Evolutionary conservation across 805 yeast genomes (phyloP), one percentile per base, ranked within the genome.

Genomic region (Pichia phayaonensis): DNA sequence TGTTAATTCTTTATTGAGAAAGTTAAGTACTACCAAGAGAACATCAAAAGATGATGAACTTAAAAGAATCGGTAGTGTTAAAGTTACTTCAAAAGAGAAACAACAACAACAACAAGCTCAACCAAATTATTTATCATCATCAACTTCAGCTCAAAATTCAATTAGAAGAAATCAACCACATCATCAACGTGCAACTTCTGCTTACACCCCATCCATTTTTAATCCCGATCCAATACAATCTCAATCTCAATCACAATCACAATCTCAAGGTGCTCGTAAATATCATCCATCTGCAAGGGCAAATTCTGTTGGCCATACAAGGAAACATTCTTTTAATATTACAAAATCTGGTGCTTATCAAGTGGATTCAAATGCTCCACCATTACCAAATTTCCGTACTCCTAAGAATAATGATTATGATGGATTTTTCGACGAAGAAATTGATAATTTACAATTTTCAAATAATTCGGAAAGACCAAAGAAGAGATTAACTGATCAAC

Each of bases 241-340:
- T 45, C 21, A 12, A n/a, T n/a, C 22, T 4, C 46, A 41, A n/a
- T 34, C 48, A 39, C 40, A 44, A 45, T 22, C 54, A 50, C 44
- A 57, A 51, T 26, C 31, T 12, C 5, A 40, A 23, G 24, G 42
- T 22, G 41, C 34, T 16, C 55, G 52, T 16, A 49, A 54, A 54
- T 69, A 72, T 54, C 96, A 87, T 65, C 95, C 96, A 38, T 80
- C 89, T 15, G 95, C 95, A 0, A 78, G 96, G 59, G 95, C 95
- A 3, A 88, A 86, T 62, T 85, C 95, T 21, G 81, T 87, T 45
- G 90, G 90, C n/a, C 92, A 87, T 63, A 76, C 80, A 21, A 77
- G 87, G 61, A 83, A 80, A 58, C 84, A 81, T 52, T 76, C 85
- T 8, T 65, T 75, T 46, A 73, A 75, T 55, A 56, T 62, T 47